Evolutionary conservation across 2,329 filamentous ascomycete species (phyloP).

Genomic region (Penicillium sp.): DNA sequence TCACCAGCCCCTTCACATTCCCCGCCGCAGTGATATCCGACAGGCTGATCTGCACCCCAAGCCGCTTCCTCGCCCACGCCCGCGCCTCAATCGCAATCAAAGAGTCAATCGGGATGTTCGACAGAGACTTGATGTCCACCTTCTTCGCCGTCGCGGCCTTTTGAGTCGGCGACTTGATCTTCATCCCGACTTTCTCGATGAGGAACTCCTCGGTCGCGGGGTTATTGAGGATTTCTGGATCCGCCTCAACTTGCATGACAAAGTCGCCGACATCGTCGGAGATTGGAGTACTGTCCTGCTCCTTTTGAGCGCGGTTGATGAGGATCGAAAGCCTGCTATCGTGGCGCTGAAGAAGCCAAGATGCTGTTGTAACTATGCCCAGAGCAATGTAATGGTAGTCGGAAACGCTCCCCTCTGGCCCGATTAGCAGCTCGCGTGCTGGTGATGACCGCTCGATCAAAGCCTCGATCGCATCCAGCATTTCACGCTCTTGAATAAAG

Average conservation of each 20-base stretch:
- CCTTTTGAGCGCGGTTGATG: not conserved
- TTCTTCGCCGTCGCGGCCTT: not conserved
- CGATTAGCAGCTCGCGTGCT: too few relatives aligned
- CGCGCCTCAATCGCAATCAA: conserved; percentile 9
- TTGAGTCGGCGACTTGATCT: not conserved
- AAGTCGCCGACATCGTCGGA: conserved; percentile 9
- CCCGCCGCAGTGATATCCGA: conserved; percentile 6
- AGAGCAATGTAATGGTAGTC: not conserved
- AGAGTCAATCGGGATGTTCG: conserved; percentile 5
- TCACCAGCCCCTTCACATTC: conserved; percentile 3
- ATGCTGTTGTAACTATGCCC: not conserved
- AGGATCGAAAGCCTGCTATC: not conserved
- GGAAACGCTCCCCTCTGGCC: not conserved
- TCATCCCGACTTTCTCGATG: not conserved
- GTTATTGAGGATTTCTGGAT: conserved; percentile 1
- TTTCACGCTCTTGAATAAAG: not conserved
- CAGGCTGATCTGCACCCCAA: conserved; percentile 5
- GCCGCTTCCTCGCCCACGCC: conserved; percentile 8
- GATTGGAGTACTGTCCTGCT: not conserved
- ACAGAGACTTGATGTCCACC: not conserved
- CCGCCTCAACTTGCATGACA: conserved; percentile 2
- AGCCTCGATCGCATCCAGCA: not conserved
- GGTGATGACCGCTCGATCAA: not conserved
- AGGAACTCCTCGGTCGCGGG: conserved; percentile 10
- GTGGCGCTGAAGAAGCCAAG: not conserved